Conservation (phyloP, 257 asterid genomes). For the Fraxinus quadrangulata region DNA sequence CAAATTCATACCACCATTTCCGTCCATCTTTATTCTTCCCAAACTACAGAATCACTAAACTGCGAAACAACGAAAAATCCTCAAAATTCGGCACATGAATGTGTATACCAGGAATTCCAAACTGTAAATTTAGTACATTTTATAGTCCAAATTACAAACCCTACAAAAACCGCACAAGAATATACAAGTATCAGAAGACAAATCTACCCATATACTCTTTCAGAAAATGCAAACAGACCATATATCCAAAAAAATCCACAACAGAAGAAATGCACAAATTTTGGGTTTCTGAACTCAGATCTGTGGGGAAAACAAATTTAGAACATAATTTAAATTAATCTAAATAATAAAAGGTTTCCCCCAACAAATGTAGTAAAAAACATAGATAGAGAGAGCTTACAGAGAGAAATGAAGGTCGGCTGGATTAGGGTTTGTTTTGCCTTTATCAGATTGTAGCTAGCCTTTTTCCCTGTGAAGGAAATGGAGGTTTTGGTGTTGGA, state of each 20-base stretch:
- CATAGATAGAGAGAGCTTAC: constrained; percentile 36
- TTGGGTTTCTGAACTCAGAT: constrained; percentile 28
- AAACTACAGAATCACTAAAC: constrained; percentile 31
- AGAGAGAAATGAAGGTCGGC: constrained; percentile 43
- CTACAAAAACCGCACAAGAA: constrained; percentile 29
- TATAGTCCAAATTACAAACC: constrained; percentile 13
- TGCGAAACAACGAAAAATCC: constrained; percentile 27
- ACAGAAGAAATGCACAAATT: constrained; percentile 22
- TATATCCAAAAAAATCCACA: not conserved
- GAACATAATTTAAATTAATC: not conserved
- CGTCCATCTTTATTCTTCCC: constrained; percentile 56
- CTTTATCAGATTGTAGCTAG: constrained; percentile 28
- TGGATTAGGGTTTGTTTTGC: constrained; percentile 40
- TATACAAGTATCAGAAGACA: not conserved
- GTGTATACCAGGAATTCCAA: not conserved
- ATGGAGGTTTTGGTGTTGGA: constrained; percentile 17
- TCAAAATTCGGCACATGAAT: constrained; percentile 10
- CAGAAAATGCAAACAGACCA: constrained; percentile 1
- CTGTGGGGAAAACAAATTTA: constrained; percentile 16
- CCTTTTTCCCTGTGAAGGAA: constrained; percentile 24
- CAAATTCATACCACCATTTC: constrained; percentile 49
- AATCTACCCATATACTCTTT: constrained; percentile 18
- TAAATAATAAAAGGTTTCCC: not conserved
- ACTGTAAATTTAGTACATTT: not conserved
- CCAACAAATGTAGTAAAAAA: not conserved